Conservation (phyloP, 495 filamentous ascomycete species). For the Neurospora discreta region DNA sequence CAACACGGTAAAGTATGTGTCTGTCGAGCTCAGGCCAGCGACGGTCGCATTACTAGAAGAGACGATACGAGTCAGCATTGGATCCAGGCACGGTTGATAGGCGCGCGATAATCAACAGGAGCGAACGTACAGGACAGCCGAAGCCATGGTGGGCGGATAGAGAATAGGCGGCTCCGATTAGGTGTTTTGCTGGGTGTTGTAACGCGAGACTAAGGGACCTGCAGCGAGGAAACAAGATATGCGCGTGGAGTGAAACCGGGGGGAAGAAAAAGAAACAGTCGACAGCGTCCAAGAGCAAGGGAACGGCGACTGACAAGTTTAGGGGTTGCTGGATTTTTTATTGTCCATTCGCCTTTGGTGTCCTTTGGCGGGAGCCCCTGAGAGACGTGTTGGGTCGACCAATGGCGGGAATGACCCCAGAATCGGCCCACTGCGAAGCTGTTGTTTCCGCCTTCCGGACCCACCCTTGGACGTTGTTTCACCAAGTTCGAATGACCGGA, state of each 20-base stretch:
- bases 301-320: slow-evolving; percentile 1
- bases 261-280: slow-evolving; percentile 5
- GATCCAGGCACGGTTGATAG: neutral
- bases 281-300: neutral
- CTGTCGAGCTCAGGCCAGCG: slow-evolving; percentile 36
- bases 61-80: slow-evolving; percentile 23
- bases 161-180: neutral
- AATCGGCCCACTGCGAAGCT: slow-evolving; percentile 20
- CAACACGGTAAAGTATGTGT: slow-evolving; percentile 70
- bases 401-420: slow-evolving; percentile 12
- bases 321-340: slow-evolving; percentile 19
- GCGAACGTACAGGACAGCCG: slow-evolving; percentile 28
- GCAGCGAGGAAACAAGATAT: neutral
- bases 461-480: neutral
- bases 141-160: slow-evolving; percentile 24
- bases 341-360: neutral
- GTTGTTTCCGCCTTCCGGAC: slow-evolving; percentile 20
- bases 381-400: neutral
- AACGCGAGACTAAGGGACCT: neutral
- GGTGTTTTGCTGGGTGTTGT: neutral
- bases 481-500: neutral
- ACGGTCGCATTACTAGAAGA: slow-evolving; percentile 35
- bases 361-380: neutral
- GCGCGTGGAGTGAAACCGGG: neutral
- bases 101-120: neutral